Percentiles rank a stretch among this genome's conserved stretches.
These are phyloP conservation scores for Cryptococcus jaspeensis DNA, from an alignment of 1,284 basidiomycete species.

Conservation along the genomic window DNA sequence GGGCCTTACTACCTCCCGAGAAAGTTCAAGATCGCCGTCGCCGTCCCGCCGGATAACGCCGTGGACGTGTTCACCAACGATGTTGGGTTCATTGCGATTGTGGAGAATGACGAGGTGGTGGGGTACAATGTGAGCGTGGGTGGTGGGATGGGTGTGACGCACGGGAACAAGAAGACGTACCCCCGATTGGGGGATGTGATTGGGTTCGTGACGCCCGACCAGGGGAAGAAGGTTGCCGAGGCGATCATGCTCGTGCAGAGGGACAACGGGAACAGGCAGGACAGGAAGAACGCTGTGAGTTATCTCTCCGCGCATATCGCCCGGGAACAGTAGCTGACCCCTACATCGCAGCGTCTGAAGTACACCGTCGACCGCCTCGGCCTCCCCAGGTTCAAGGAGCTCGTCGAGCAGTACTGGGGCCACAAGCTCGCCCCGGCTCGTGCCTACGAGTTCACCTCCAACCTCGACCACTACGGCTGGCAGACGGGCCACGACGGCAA, in stretches of 20 bases:
- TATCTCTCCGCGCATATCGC: background rate
- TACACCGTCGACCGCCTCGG: conserved; percentile 98
- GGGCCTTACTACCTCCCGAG: conserved; percentile 96
- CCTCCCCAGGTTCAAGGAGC: conserved; percentile 76
- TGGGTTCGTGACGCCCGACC: conserved; percentile 88
- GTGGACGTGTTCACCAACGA: conserved; percentile 96
- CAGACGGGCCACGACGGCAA: conserved; percentile 79
- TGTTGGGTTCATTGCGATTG: conserved; percentile 90
- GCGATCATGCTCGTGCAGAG: conserved; percentile 91
- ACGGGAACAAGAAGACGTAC: conserved; percentile 98
- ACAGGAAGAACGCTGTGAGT: conserved; percentile 66
- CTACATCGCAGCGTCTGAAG: conserved; percentile 64
- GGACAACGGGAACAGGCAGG: conserved; percentile 91
- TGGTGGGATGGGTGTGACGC: conserved; percentile 99
- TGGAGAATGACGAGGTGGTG: conserved; percentile 69
- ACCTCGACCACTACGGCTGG: conserved; percentile 96
- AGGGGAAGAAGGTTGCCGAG: conserved; percentile 84
- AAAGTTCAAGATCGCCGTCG: conserved; percentile 98
- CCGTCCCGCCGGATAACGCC: conserved; percentile 95
- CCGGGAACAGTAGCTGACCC: background rate
- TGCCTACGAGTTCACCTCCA: conserved; percentile 79
- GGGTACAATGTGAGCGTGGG: conserved; percentile 91
- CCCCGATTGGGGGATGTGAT: conserved; percentile 84
- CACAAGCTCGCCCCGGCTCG: conserved; percentile 72
- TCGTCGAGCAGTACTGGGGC: conserved; percentile 87